Evolutionary conservation across 2,329 filamentous ascomycete species (phyloP), one percentile per base, ranked within the genome.

Genomic region (Aspergillus ibericus): DNA sequence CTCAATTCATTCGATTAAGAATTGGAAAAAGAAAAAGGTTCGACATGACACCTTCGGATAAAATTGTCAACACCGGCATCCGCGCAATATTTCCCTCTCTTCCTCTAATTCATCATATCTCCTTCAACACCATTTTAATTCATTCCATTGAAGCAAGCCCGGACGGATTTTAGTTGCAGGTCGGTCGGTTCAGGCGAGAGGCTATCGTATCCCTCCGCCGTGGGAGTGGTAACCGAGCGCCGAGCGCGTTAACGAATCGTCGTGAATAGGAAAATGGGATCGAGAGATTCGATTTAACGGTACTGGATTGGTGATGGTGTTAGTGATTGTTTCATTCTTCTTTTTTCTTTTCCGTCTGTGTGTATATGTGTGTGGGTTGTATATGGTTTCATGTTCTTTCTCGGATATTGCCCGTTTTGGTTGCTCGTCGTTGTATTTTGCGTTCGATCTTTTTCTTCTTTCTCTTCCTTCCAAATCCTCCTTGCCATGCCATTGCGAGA

Each of bases 211-310:
- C 50, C 59, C 59, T 44, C 51, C 29, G 9, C 29, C 29, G 9
- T 32, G 29, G 29, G 9, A 10, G 8, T n/a, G 44, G 44, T 48
- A 60, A 60, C 63, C 63, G 64, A 70, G 67, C 66, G 69, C 66
- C 51, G 51, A 32, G 59, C 67, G 66, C 64, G 66, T 65, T 65
- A 68, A 66, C 70, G 63, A 67, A 59, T 62, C 58, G 58, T 73
- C 66, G 67, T 72, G 68, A 69, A 69, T 64, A 70, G 51, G 62
- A 66, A 66, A 70, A 53, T 56, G 68, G 64, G 58, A 67, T 66
- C 65, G 66, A 55, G 64, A 63, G 58, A 61, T 69, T 63, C 61
- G 60, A 64, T 66, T 74, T 74, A 74, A 61, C 72, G 72, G 71
- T 70, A 74, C 72, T 74, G 68, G 50, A n/a, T 32, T 7, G 20